A percentile compares a stretch with the other conserved stretches of the same genome.
Evolutionary conservation across 768 basidiomycete genomes (phyloP).

Genomic region (Russula lepida): DNA sequence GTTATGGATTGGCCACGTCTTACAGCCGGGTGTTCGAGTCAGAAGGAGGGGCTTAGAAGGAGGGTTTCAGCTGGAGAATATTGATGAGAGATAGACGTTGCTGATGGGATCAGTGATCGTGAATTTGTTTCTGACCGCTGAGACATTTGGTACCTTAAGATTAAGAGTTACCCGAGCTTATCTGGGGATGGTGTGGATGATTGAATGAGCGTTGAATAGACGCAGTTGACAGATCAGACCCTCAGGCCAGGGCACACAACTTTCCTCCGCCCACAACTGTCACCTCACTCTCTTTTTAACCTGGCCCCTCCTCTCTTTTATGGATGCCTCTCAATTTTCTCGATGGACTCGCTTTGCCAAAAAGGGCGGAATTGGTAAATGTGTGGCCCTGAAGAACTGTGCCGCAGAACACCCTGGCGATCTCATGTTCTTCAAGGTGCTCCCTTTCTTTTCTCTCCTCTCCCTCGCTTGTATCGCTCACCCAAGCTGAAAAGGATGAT

Average conservation of each 20-base stretch:
- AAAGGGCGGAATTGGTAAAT: constrained; percentile 80
- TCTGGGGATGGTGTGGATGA: too few relatives aligned
- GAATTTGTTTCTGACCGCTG: too few relatives aligned
- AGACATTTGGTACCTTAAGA: too few relatives aligned
- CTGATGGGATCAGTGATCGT: too few relatives aligned
- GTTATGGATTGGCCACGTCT: too few relatives aligned
- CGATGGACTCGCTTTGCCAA: constrained; percentile 80
- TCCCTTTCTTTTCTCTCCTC: constrained; percentile 22
- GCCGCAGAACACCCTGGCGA: constrained; percentile 66
- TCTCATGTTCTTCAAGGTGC: constrained; percentile 79
- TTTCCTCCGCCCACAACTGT: not conserved
- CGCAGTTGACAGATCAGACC: not conserved
- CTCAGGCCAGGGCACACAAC: not conserved
- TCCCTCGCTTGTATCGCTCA: not conserved
- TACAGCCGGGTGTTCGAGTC: too few relatives aligned
- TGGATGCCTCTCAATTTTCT: constrained; percentile 67
- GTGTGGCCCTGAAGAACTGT: constrained; percentile 65
- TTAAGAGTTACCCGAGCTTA: too few relatives aligned
- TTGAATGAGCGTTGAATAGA: too few relatives aligned
- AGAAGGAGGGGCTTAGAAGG: too few relatives aligned
- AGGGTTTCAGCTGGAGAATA: too few relatives aligned
- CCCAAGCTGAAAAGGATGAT: constrained; percentile 46
- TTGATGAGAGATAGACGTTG: too few relatives aligned
- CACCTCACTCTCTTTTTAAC: not conserved
- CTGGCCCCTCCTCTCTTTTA: constrained; percentile 22